Percentiles rank a stretch among this genome's conserved stretches.
Evolutionary conservation across 2,329 filamentous ascomycete genomes (phyloP).

Genomic region (Colletotrichum orchidophilum): DNA sequence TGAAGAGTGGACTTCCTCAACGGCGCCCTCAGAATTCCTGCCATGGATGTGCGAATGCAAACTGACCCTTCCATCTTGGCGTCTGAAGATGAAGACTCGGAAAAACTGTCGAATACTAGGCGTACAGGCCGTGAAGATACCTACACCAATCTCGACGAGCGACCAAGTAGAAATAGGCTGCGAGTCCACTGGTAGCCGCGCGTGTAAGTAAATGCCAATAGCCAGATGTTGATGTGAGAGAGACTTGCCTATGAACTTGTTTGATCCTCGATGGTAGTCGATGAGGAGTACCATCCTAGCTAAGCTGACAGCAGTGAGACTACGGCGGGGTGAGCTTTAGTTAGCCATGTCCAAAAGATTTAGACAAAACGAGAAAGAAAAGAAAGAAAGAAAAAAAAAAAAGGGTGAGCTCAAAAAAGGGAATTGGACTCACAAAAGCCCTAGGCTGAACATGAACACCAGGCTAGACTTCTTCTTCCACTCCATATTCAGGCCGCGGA

Average conservation of each 20-base stretch:
- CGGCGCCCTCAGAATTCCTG: not conserved
- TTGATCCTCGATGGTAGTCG: not conserved
- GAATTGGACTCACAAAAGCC: not conserved
- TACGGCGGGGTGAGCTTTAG: not conserved
- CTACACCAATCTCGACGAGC: not conserved
- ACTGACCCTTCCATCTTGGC: not conserved
- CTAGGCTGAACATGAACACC: not conserved
- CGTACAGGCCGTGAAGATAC: not conserved
- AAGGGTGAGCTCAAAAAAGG: not conserved
- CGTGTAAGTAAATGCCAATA: constrained; percentile 43
- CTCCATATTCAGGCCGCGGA: not conserved
- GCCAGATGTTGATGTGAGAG: not conserved
- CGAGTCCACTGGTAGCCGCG: constrained; percentile 26
- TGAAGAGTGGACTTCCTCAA: not conserved
- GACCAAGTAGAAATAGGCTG: constrained; percentile 43
- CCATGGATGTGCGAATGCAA: not conserved
- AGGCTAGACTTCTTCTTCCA: not conserved
- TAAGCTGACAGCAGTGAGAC: not conserved
- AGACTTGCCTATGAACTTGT: constrained; percentile 25
- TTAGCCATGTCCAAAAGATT: not conserved
- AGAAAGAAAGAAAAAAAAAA: not conserved
- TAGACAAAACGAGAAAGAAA: too few species aligned
- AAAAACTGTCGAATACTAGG: not conserved
- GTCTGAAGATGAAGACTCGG: not conserved
- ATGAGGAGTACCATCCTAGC: not conserved